Conservation (phyloP, 768 basidiomycete species). For the Pholiota conissans region DNA sequence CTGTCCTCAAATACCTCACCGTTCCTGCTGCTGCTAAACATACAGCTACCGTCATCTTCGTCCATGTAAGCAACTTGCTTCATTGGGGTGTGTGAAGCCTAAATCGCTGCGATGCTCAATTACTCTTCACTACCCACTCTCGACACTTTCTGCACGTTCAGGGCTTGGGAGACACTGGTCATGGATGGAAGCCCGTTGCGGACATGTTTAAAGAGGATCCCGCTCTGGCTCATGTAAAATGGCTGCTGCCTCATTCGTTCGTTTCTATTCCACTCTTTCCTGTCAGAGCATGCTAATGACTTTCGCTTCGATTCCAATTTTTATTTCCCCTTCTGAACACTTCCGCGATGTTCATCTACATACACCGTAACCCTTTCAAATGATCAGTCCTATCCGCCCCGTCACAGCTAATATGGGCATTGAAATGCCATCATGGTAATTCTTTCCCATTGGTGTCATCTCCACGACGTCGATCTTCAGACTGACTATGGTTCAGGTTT, state of each 20-base stretch:
- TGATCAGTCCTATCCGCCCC: conserved; percentile 47
- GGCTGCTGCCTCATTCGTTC: conserved; percentile 85
- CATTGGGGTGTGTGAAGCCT: background rate
- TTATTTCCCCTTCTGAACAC: conserved; percentile 1
- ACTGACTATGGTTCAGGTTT: conserved; percentile 62
- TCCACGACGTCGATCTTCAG: conserved; percentile 7
- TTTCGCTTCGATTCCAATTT: background rate
- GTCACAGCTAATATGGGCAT: conserved; percentile 78
- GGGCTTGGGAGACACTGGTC: conserved; percentile 76
- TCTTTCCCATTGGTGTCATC: conserved; percentile 4
- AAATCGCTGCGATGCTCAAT: background rate
- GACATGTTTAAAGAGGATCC: conserved; percentile 58
- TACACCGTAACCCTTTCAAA: conserved; percentile 6
- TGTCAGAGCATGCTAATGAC: background rate
- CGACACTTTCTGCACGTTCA: conserved; percentile 27
- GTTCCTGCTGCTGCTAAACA: conserved; percentile 62
- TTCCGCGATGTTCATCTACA: conserved; percentile 3
- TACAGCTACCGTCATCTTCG: conserved; percentile 85
- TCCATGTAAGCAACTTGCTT: conserved; percentile 63
- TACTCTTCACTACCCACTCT: conserved; percentile 1
- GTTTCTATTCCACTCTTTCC: conserved; percentile 24
- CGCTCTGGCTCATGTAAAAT: conserved; percentile 76
- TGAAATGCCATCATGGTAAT: conserved; percentile 76
- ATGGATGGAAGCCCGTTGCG: conserved; percentile 79
- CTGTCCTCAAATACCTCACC: conserved; percentile 47